phyloP scores from a whole-genome alignment of 257 asterid species.

The Dorcoceras hygrometricum region DNA sequence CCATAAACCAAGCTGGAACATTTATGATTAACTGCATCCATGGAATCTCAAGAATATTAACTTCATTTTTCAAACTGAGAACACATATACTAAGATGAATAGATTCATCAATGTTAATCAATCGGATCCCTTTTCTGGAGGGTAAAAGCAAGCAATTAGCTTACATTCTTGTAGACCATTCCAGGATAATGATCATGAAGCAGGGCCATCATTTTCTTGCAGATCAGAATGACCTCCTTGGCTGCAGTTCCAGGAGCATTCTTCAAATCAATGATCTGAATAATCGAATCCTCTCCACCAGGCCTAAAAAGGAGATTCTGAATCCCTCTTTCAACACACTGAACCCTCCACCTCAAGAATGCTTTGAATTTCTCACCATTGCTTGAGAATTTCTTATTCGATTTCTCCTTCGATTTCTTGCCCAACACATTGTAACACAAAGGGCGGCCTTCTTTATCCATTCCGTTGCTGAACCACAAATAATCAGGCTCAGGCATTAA shows the following conservation, averaged over 20 bases:
- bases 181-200: slow-evolving; percentile 69
- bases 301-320: slow-evolving; percentile 47
- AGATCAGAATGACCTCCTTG: slow-evolving; percentile 48
- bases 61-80: not conserved
- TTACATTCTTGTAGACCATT: slow-evolving; percentile 59
- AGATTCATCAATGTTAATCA: not conserved
- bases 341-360: slow-evolving; percentile 63
- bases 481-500: slow-evolving; percentile 31
- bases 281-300: slow-evolving; percentile 54
- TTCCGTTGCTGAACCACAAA: slow-evolving; percentile 50
- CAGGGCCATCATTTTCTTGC: slow-evolving; percentile 46
- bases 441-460: slow-evolving; percentile 61
- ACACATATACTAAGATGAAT: not conserved
- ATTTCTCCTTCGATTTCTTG: slow-evolving; percentile 43
- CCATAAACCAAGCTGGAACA: slow-evolving; percentile 64
- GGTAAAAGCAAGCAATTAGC: slow-evolving; percentile 7
- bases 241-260: slow-evolving; percentile 38
- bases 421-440: slow-evolving; percentile 52
- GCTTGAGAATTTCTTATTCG: slow-evolving; percentile 27
- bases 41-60: slow-evolving; percentile 1
- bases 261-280: slow-evolving; percentile 64
- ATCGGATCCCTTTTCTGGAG: not conserved
- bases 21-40: slow-evolving; percentile 68
- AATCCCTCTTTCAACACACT: slow-evolving; percentile 60
- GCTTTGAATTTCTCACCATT: slow-evolving; percentile 35